phyloP scores from a whole-genome alignment of 73 alveolate genomes.

The Paramecium tetraurelia region DNA sequence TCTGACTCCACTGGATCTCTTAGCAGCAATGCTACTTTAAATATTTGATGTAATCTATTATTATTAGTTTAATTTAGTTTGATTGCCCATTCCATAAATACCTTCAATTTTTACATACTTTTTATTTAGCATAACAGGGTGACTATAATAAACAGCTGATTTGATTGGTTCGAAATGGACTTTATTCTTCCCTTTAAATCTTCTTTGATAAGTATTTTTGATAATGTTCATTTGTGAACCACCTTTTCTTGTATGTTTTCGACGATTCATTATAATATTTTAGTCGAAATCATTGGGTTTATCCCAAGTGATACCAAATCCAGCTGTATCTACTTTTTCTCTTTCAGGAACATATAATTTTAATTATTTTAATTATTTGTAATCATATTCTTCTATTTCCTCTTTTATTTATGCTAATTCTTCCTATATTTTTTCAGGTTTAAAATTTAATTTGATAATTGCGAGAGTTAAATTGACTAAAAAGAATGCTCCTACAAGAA shows the following conservation, averaged over 20 bases:
- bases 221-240: not conserved
- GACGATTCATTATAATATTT: not conserved
- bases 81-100: slow-evolving; percentile 27
- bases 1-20: not conserved
- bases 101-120: not conserved
- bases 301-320: not conserved
- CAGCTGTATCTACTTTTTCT: not conserved
- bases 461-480: slow-evolving; percentile 88
- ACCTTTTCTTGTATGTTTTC: not conserved
- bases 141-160: not conserved
- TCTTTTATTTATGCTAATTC: slow-evolving; percentile 15
- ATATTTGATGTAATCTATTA: not conserved
- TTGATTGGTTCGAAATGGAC: not conserved
- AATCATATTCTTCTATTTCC: not conserved
- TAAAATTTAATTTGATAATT: slow-evolving; percentile 88
- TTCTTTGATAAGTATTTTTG: not conserved
- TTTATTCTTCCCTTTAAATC: not conserved
- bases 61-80: not conserved
- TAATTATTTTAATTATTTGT: not conserved
- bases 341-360: slow-evolving; percentile 17
- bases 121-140: not conserved
- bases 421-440: slow-evolving; percentile 81
- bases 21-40: not conserved
- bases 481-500: slow-evolving; percentile 88
- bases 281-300: not conserved